A percentile compares a stretch with the other conserved stretches of the same genome.
These are phyloP conservation scores for Ophiostoma montium DNA, from an alignment of 2,329 filamentous ascomycete genomes.

Conservation along the genomic window DNA sequence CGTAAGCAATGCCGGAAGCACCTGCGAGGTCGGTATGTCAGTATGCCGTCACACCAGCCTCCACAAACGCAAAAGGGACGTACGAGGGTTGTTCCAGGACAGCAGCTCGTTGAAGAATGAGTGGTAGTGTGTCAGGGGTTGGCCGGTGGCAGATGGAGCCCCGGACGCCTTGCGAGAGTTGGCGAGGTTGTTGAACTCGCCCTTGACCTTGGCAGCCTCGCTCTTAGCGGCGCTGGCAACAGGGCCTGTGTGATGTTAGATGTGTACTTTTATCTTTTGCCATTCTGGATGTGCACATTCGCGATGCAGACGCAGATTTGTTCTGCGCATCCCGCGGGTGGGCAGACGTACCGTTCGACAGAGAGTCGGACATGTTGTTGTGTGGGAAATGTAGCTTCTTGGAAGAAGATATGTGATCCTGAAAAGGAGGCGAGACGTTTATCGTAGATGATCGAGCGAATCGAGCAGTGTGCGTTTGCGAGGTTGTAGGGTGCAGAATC, in stretches of 20 bases:
- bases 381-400: neutral
- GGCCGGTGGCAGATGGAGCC: constrained; percentile 32
- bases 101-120: constrained; percentile 56
- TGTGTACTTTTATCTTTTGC: neutral
- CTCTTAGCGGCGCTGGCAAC: constrained; percentile 45
- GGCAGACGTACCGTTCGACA: constrained; percentile 1
- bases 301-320: no score
- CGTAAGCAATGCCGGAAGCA: constrained; percentile 51
- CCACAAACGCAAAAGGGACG: no score
- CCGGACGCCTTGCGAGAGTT: constrained; percentile 40
- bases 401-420: neutral
- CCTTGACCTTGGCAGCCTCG: constrained; percentile 38
- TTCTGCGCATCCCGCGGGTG: no score
- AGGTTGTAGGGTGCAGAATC: neutral
- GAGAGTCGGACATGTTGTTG: constrained; percentile 27
- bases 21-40: constrained; percentile 24
- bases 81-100: constrained; percentile 56
- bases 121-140: constrained; percentile 55
- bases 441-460: neutral
- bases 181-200: constrained; percentile 44
- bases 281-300: neutral
- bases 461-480: neutral
- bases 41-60: no score
- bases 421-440: neutral
- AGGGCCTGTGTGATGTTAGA: constrained; percentile 29